These are phyloP conservation scores for Acaromyces ingoldii DNA, from an alignment of 1,284 basidiomycete species.

Conservation along the genomic window DNA sequence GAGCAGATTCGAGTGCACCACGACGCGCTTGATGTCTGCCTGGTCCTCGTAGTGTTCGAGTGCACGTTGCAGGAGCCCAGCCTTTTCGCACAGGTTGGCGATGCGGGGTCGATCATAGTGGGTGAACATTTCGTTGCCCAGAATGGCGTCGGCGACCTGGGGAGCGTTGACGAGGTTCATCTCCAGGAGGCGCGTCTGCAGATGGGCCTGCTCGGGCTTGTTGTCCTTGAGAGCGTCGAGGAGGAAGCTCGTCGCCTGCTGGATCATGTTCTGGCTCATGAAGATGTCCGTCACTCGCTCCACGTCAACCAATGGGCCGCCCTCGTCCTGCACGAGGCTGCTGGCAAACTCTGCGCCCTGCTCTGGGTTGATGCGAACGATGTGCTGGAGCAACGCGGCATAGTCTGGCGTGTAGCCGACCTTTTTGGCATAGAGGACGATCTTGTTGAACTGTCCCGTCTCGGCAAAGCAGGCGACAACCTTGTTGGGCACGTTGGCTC, in stretches of 20 bases:
- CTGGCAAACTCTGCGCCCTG: constrained; percentile 97
- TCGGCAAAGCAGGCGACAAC: constrained; percentile 96
- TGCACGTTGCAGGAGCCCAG: constrained; percentile 88
- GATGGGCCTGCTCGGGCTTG: constrained; percentile 89
- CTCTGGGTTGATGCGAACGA: constrained; percentile 94
- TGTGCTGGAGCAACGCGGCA: constrained; percentile 87
- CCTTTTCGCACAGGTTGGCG: constrained; percentile 97
- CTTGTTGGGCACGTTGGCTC: constrained; percentile 98
- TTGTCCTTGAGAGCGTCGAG: constrained; percentile 99
- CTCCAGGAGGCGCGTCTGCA: constrained; percentile 94
- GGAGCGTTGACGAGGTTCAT: constrained; percentile 98
- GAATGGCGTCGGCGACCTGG: constrained; percentile 97
- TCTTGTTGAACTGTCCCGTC: constrained; percentile 97
- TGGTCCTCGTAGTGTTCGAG: constrained; percentile 94
- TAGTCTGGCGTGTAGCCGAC: constrained; percentile 94
- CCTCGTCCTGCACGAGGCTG: constrained; percentile 90
- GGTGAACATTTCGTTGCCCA: constrained; percentile 98
- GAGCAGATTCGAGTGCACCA: constrained; percentile 86
- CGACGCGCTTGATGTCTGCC: constrained; percentile 96
- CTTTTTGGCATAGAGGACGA: constrained; percentile 95
- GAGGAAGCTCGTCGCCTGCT: constrained; percentile 96
- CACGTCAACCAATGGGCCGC: constrained; percentile 85
- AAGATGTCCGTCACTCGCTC: constrained; percentile 79
- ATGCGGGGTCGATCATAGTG: constrained; percentile 95
- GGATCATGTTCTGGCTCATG: constrained; percentile 99